Percentiles rank a stretch among this genome's conserved stretches.
Conservation (phyloP, 2,329 filamentous ascomycete species). For the Epicoccum sorghinum region DNA sequence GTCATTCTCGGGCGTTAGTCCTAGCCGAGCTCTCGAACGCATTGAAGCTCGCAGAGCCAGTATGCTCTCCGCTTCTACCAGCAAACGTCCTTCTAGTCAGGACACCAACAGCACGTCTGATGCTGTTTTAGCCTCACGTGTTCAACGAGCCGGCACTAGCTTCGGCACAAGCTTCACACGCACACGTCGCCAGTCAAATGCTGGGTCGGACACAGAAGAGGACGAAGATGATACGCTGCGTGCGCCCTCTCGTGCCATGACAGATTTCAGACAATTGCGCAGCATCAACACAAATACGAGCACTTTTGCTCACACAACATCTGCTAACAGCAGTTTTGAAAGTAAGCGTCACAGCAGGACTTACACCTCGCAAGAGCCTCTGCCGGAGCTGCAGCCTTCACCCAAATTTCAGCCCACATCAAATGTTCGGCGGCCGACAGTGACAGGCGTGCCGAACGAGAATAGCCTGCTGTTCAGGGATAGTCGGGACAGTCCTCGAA, state of each 20-base stretch:
- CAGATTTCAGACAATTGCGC: constrained; percentile 49
- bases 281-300: constrained; percentile 28
- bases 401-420: constrained; percentile 36
- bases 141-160: constrained; percentile 46
- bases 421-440: constrained; percentile 40
- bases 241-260: constrained; percentile 57
- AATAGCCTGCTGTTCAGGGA: constrained; percentile 34
- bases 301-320: constrained; percentile 25
- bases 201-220: constrained; percentile 38
- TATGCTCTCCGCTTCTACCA: constrained; percentile 29
- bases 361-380: constrained; percentile 46
- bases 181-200: constrained; percentile 38
- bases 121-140: constrained; percentile 33
- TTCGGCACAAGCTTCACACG: constrained; percentile 44
- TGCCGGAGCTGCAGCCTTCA: constrained; percentile 44
- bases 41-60: constrained; percentile 54
- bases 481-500: constrained; percentile 26
- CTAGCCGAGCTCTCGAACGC: constrained; percentile 48
- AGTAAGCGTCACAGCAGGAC: constrained; percentile 37
- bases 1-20: constrained; percentile 33
- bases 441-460: constrained; percentile 29
- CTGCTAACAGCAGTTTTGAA: constrained; percentile 21
- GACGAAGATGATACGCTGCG: constrained; percentile 51
- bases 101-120: constrained; percentile 30
- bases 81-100: constrained; percentile 40